Evolutionary conservation across 805 yeast genomes (phyloP).

Genomic region (Kodamaea nitidulidarum): DNA sequence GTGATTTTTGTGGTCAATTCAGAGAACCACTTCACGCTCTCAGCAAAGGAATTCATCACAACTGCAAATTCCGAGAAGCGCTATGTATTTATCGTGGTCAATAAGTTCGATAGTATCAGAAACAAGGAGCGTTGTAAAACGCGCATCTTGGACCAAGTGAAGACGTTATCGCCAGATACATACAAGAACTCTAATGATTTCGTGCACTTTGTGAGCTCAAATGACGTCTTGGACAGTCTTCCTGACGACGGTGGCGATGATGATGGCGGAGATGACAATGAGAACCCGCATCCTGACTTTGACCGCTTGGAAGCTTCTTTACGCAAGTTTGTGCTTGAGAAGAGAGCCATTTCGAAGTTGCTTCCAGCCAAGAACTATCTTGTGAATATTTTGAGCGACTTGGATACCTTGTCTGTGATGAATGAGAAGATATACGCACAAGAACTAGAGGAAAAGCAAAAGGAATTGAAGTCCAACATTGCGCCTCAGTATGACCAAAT

Average conservation of each 20-base stretch:
- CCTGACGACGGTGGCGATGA: conserved; percentile 32
- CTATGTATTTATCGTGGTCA: conserved; percentile 89
- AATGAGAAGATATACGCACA: conserved; percentile 54
- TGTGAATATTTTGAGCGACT: conserved; percentile 62
- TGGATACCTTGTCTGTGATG: conserved; percentile 54
- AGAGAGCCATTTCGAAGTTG: conserved; percentile 81
- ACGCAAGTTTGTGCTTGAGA: conserved; percentile 81
- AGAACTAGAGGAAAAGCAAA: conserved; percentile 45
- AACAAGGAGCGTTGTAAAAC: conserved; percentile 76
- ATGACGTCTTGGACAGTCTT: conserved; percentile 38
- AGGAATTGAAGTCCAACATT: conserved; percentile 48
- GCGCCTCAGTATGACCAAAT: conserved; percentile 61
- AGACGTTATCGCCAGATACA: conserved; percentile 83
- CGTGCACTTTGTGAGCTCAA: conserved; percentile 85
- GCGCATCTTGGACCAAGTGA: conserved; percentile 79
- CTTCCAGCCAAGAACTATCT: conserved; percentile 91
- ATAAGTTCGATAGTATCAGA: conserved; percentile 80
- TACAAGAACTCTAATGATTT: conserved; percentile 84
- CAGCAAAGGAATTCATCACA: conserved; percentile 90
- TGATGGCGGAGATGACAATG: conserved; percentile 28
- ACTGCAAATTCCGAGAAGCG: conserved; percentile 89
- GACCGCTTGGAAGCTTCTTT: conserved; percentile 81
- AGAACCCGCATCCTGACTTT: conserved; percentile 56
- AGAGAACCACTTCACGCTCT: conserved; percentile 90
- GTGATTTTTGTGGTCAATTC: conserved; percentile 96